A percentile compares a stretch with the other conserved stretches of the same genome.
Conservation (phyloP, 139 green algal species). For the Nannochloris sp. region DNA sequence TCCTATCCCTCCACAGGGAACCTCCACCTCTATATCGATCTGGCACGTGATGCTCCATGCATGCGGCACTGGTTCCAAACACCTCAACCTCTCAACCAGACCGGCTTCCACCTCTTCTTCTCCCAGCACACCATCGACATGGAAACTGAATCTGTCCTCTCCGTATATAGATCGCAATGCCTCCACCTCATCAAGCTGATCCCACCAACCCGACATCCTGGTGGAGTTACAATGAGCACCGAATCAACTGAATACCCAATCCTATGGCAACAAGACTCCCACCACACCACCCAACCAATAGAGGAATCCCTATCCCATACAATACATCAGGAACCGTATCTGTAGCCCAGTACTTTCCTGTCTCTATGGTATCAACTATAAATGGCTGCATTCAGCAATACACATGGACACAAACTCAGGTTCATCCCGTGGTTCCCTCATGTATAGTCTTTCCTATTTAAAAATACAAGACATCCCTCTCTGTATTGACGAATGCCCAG, state of each 20-base stretch:
- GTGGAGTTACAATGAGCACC: neutral
- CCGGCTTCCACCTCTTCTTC: too few relatives aligned
- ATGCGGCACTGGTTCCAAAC: too few relatives aligned
- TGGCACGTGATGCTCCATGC: too few relatives aligned
- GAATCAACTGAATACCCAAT: neutral
- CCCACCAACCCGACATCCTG: slow-evolving; percentile 37
- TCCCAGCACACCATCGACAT: too few relatives aligned
- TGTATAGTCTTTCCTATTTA: too few relatives aligned
- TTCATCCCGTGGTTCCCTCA: neutral
- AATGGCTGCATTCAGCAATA: slow-evolving; percentile 40
- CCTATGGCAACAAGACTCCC: slow-evolving; percentile 1
- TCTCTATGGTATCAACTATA: slow-evolving; percentile 36
- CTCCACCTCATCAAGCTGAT: slow-evolving; percentile 56
- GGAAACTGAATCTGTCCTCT: slow-evolving; percentile 12
- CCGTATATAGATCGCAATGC: slow-evolving; percentile 49
- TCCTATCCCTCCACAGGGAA: too few relatives aligned
- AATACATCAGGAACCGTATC: slow-evolving; percentile 21
- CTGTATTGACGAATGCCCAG: too few relatives aligned
- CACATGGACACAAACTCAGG: too few relatives aligned
- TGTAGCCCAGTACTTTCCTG: too few relatives aligned
- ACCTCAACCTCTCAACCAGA: too few relatives aligned
- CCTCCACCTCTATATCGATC: too few relatives aligned
- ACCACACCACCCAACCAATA: slow-evolving; percentile 4
- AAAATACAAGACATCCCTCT: too few relatives aligned
- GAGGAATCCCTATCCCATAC: slow-evolving; percentile 21